Evolutionary conservation across 768 basidiomycete species (phyloP), one percentile per base, ranked within the genome.

Genomic region (Leucogyrophana mollusca): DNA sequence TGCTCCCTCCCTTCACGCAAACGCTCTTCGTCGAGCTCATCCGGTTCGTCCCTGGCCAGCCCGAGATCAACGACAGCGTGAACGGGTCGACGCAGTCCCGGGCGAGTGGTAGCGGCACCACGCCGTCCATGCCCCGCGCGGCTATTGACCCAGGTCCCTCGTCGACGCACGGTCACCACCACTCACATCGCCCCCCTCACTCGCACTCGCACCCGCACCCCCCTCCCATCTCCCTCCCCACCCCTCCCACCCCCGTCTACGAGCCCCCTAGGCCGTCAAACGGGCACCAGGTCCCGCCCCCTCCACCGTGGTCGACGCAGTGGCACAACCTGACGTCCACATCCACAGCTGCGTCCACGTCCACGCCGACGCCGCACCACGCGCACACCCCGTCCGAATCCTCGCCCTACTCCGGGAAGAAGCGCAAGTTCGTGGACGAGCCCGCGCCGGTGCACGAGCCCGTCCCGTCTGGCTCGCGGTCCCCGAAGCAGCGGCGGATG

Each of bases 11-110:
- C 0, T 78, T 77, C 49, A 78, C 73, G 4, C 79, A 76, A 48
- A 88, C 87, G 1, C 56, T 90, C 4, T 87, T 88, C 57, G 81
- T 90, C 7, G 87, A 91, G 39, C 79, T 91, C 13, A 73, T 87
- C 43, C 68, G 70, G 32, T 71, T 72, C 42, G 53, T 56, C 0
- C 64, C 66, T 0, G 66, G 66, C 34, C 64, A 66, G 22, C 64
- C 64, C 4, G 64, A 66, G 24, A 8, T 40, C 30, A 68, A 56
- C 32, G 16, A 6, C 16, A 54, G 59, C 39, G 32, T 23, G 32
- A 17, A 35, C 41, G n/a, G 35, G 43, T 17, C 50, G 46, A 14
- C 64, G 64, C 35, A 16, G 16, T 6, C 7, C 8, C 20, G 35
- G 35, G 20, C 7, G 13, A 30, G 27, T 7, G 13, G 13, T 7